A percentile compares a stretch with the other conserved stretches of the same genome.
phyloP scores from a whole-genome alignment of 495 filamentous ascomycete species.

The Talaromyces ruber region DNA sequence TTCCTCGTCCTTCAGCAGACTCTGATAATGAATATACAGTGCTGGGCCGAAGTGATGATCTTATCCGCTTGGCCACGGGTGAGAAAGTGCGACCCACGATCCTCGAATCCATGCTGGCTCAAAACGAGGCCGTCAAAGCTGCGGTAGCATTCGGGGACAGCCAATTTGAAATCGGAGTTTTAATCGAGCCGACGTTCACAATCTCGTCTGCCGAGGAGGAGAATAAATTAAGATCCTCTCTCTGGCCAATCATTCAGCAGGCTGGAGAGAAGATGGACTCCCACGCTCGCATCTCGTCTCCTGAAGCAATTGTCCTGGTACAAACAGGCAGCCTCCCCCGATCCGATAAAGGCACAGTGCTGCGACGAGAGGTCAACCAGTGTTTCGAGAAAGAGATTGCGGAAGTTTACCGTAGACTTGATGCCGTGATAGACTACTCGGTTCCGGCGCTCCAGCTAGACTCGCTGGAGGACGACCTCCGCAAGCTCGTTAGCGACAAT shows the following conservation, averaged over 20 bases:
- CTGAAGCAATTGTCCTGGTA: conserved; percentile 19
- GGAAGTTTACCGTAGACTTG: conserved; percentile 17
- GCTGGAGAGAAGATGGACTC: conserved; percentile 16
- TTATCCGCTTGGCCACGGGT: conserved; percentile 28
- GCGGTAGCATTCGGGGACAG: conserved; percentile 25
- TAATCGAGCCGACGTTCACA: conserved; percentile 10
- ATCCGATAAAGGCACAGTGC: conserved; percentile 27
- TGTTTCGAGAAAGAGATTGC: conserved; percentile 21
- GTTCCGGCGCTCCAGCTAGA: not conserved
- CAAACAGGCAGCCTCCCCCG: conserved; percentile 13
- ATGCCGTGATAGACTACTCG: not conserved
- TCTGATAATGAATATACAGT: conserved; percentile 10
- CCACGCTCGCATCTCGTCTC: conserved; percentile 20
- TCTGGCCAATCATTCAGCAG: conserved; percentile 19
- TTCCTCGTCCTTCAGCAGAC: conserved; percentile 3
- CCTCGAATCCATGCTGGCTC: conserved; percentile 16
- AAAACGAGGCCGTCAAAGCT: conserved; percentile 10
- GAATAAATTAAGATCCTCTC: conserved; percentile 8
- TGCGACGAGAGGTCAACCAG: conserved; percentile 20
- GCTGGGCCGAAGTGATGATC: conserved; percentile 25
- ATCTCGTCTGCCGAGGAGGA: not conserved
- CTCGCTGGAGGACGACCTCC: not conserved
- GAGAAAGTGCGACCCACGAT: conserved; percentile 26
- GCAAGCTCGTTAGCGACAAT: not conserved
- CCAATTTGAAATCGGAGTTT: conserved; percentile 23